Conservation (phyloP, 495 filamentous ascomycete species). For the Penicillium samsonianum region DNA sequence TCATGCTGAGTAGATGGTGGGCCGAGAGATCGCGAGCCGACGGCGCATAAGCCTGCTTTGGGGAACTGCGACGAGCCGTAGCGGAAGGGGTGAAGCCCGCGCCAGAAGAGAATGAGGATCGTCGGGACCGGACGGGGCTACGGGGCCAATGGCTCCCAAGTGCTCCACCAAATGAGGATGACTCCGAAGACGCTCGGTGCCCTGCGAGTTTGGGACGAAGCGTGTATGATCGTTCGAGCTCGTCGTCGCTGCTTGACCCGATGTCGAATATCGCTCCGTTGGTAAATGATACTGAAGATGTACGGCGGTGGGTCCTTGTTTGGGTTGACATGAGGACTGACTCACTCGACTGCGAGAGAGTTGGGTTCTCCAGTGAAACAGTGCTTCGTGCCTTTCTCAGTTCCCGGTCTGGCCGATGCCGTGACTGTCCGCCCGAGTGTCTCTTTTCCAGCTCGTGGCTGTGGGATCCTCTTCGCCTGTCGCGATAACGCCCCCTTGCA, state of each 20-base stretch:
- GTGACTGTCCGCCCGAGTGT: constrained; percentile 17
- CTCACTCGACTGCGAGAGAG: constrained; percentile 16
- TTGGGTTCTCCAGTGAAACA: constrained; percentile 33
- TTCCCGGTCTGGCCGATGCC: constrained; percentile 15
- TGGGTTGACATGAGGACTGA: constrained; percentile 11
- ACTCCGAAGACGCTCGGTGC: constrained; percentile 23
- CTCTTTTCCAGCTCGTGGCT: constrained; percentile 36
- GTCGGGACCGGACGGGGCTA: constrained; percentile 25
- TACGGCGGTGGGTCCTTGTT: constrained; percentile 20
- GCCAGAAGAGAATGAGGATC: constrained; percentile 25
- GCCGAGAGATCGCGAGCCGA: constrained; percentile 27
- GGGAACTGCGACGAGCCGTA: constrained; percentile 17
- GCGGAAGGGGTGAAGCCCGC: constrained; percentile 12
- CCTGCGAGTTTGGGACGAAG: constrained; percentile 5
- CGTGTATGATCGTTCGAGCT: constrained; percentile 13
- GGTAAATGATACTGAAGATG: constrained; percentile 22
- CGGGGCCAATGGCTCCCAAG: constrained; percentile 7
- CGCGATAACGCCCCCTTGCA: constrained; percentile 24
- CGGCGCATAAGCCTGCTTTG: constrained; percentile 19
- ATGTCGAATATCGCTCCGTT: constrained; percentile 15
- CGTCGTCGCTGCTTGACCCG: constrained; percentile 33
- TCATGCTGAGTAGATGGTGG: constrained; percentile 36
- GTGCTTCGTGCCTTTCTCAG: constrained; percentile 39
- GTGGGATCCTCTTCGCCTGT: constrained; percentile 37
- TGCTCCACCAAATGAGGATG: constrained; percentile 12